phyloP scores from a whole-genome alignment of 2,329 filamentous ascomycete species.

The Colletotrichum eremochloae region DNA sequence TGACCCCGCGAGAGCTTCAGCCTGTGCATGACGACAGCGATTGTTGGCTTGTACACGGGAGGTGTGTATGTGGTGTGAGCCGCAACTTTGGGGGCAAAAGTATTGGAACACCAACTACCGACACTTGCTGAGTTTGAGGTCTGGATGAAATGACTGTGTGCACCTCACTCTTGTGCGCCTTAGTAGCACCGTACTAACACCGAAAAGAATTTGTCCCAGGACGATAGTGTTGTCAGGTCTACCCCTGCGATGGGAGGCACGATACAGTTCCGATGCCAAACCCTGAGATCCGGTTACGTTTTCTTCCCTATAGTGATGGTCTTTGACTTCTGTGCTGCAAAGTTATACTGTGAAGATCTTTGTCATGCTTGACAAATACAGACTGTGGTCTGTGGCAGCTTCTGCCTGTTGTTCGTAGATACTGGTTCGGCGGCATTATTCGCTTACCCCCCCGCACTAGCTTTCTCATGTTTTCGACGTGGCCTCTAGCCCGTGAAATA shows the following conservation, averaged over 20 bases:
- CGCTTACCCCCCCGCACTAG: background rate
- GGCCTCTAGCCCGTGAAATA: background rate
- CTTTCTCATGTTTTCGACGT: too few relatives aligned
- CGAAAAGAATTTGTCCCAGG: conserved; percentile 12
- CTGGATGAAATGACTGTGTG: conserved; percentile 10
- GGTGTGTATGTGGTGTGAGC: conserved; percentile 14
- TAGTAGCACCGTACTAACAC: conserved; percentile 3
- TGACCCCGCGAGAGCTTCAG: conserved; percentile 13
- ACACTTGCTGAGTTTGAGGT: conserved; percentile 14
- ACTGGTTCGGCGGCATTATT: background rate
- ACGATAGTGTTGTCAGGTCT: conserved; percentile 3
- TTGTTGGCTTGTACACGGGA: background rate
- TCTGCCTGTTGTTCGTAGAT: background rate
- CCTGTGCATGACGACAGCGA: background rate
- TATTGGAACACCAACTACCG: conserved; percentile 32
- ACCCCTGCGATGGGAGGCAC: conserved; percentile 13
- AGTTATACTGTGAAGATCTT: background rate
- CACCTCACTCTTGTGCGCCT: background rate
- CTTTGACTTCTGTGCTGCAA: conserved; percentile 1
- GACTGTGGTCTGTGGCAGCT: background rate
- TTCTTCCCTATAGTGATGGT: background rate
- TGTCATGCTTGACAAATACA: background rate
- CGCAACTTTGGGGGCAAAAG: background rate
- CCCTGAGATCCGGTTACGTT: background rate
- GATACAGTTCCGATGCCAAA: background rate